Evolutionary conservation across 176 grass and related monocot genomes (phyloP), one percentile per base, ranked within the genome.

Genomic region (Alloteropsis semialata): DNA sequence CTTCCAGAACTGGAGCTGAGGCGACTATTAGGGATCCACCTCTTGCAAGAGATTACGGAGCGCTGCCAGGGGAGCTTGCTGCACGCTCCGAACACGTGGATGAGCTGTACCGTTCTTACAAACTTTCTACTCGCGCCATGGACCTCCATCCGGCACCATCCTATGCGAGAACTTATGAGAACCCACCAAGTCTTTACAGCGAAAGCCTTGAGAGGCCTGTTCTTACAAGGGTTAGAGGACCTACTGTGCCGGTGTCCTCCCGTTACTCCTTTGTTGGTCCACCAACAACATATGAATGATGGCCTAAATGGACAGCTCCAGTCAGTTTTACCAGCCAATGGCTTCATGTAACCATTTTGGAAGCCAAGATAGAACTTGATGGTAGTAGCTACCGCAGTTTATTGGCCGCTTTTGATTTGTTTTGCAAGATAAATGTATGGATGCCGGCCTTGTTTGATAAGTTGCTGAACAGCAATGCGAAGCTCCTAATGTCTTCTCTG

Each of bases 221-320:
- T 27, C 24, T 73, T 43, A 65, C 80, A 73, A 83, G 87, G 62
- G 59, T 28, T 15, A 43, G 44, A 25, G 32, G 58, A 17, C 22
- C 76, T 37, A 73, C 38, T 54, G 30, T 74, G 56, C 82, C 89
- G 0, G 84, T 94, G 38, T 94, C 92, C 70, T 36, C 75, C 10
- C 87, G 56, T 4, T 92, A 90, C 34, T 84, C 89, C 32, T 92
- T 90, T 69, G 82, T 53, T 55, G 92, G 87, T 44, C 70, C 84
- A 17, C 79, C 65, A 18, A 25, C 70, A 36, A 25, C 70, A 36
- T 91, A 76, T 81, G 57, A 43, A 58, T 94, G 86, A 87, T 63
- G 42, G 58, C n/a, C 44, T 3, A 28, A 63, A 37, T 18, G 74
- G n/a, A 18, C 28, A 33, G 25, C 56, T 11, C 69, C n/a, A 69